Percentiles rank a stretch among this genome's conserved stretches.
Evolutionary conservation across 352 stramenopile species (phyloP).

Genomic region (Globisporangium canariense): DNA sequence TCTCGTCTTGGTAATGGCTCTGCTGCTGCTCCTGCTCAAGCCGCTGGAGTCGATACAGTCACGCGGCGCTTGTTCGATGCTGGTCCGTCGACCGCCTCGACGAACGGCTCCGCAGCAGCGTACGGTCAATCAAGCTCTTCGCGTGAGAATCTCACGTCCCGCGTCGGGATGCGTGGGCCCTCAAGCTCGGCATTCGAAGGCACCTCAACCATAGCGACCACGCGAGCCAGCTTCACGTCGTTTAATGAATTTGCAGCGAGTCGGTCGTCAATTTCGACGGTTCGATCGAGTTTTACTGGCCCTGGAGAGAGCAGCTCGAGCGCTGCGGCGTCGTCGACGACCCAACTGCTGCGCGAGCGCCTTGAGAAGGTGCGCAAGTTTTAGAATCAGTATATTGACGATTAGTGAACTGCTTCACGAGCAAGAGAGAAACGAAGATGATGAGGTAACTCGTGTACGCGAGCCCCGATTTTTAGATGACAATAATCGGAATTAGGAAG

Average conservation of each 20-base stretch:
- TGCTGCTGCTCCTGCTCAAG: neutral
- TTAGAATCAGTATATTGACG: neutral
- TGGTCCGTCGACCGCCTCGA: constrained; percentile 8
- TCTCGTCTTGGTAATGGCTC: constrained; percentile 9
- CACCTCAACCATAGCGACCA: constrained; percentile 15
- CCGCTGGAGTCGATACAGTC: constrained; percentile 26
- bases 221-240: constrained; percentile 45
- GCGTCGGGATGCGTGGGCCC: constrained; percentile 12
- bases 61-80: constrained; percentile 55
- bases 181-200: constrained; percentile 8
- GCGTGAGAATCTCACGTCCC: constrained; percentile 19
- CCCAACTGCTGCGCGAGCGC: constrained; percentile 22
- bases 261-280: constrained; percentile 14
- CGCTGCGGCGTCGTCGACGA: constrained; percentile 16
- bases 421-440: neutral
- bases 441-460: neutral
- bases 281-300: constrained; percentile 12
- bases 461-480: neutral
- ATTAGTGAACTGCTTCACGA: neutral
- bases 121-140: constrained; percentile 23
- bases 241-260: constrained; percentile 38
- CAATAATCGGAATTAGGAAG: neutral
- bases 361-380: constrained; percentile 24
- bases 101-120: neutral
- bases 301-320: constrained; percentile 1